A percentile compares a stretch with the other conserved stretches of the same genome.
Conservation (phyloP, 139 green algal species). For the Coelastrella sp. region DNA sequence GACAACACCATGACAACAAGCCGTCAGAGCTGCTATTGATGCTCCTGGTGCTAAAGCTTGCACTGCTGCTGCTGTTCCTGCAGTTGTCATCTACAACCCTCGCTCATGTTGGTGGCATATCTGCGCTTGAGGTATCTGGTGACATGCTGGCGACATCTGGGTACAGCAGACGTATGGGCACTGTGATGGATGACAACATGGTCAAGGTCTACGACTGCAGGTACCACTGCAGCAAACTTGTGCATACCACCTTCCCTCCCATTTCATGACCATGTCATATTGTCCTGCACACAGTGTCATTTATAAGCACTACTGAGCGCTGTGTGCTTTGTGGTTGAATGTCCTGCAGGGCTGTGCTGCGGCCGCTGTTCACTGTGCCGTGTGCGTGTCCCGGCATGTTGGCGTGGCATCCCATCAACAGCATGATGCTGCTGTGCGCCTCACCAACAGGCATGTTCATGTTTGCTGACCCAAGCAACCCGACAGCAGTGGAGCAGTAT, state of each 20-base stretch:
- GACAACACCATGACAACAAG: too few species aligned
- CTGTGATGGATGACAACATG: constrained; percentile 61
- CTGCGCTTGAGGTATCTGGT: constrained; percentile 63
- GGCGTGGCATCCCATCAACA: constrained; percentile 80
- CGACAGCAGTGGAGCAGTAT: constrained; percentile 45
- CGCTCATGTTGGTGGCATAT: constrained; percentile 74
- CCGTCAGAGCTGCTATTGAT: too few species aligned
- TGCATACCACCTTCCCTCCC: background rate
- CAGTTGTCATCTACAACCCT: constrained; percentile 51
- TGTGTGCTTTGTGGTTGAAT: background rate
- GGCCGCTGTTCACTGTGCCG: constrained; percentile 68
- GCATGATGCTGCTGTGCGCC: constrained; percentile 73
- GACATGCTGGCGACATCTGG: constrained; percentile 76
- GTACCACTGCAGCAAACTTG: background rate
- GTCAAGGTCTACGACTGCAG: constrained; percentile 66
- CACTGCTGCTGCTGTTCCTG: background rate
- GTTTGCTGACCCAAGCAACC: constrained; percentile 68
- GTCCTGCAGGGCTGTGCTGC: constrained; percentile 48
- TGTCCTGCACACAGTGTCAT: background rate
- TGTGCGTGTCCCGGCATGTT: constrained; percentile 64
- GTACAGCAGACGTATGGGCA: constrained; percentile 58
- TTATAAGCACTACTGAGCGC: background rate
- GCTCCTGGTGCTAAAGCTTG: background rate
- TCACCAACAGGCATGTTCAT: constrained; percentile 69
- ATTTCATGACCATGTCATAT: background rate